Evolutionary conservation across 169 alveolate genomes (phyloP), one percentile per base, ranked within the genome.

Genomic region (Plasmodium gaboni): DNA sequence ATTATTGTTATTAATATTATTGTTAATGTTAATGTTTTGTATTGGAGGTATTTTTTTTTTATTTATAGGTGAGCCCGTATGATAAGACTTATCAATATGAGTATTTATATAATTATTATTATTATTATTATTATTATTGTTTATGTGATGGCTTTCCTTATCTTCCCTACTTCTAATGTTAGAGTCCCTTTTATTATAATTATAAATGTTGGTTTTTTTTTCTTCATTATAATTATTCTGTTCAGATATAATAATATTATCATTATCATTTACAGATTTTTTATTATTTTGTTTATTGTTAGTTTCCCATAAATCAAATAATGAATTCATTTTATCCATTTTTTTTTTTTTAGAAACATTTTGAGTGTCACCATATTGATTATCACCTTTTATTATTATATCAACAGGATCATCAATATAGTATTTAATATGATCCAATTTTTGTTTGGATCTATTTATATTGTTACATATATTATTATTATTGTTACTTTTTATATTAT

Each of bases 261-360:
- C 7, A 32, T 61, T 42, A 61, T 61, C 19, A 2, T 22, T 9
- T 15, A 12, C 60, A 51, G 0, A 15, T 13, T 51, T 12, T 15
- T 15, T n/a, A 46, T 44, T 42, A 0, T 69, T 55, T 38, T 69
- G 76, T 26, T 26, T 22, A 13, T 42, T 60, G 48, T 55, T 46
- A 9, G 28, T 80, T 46, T 68, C 90, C 90, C 90, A 80, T 13
- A 80, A 26, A 15, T 68, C 90, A 24, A 80, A 65, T 13, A 44
- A 12, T 1, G 83, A 26, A 24, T 68, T 55, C 42, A 32, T 32
- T 32, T 32, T 32, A 32, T 32, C 42, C 42, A 2, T 32, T 32
- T 32, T 32, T 32, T 32, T 32, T 32, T 32, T 32, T 32, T 32
- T 32, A 32, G 42, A 32, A 32, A 32, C 5, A 32, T 32, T 32